Conservation (phyloP, 2,329 filamentous ascomycete species). For the Pestalotiopsis sp. region DNA sequence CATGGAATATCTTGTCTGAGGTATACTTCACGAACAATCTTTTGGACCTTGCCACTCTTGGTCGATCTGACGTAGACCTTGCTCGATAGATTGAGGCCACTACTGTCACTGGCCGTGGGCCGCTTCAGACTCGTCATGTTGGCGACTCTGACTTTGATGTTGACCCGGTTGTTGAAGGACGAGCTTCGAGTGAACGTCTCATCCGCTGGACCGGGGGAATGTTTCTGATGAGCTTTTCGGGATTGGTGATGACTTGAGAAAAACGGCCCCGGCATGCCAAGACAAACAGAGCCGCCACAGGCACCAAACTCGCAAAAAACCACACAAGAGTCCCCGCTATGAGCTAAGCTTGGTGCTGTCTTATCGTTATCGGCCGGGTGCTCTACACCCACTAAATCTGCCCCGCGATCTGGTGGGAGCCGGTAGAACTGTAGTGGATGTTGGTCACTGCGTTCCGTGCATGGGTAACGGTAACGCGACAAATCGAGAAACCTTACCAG, state of each 20-base stretch:
- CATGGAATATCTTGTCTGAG: conserved; percentile 96
- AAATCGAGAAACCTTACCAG: not conserved
- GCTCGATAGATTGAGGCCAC: conserved; percentile 79
- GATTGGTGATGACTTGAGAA: conserved; percentile 4
- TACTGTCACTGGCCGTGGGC: conserved; percentile 51
- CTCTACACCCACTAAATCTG: not conserved
- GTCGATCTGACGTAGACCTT: conserved; percentile 96
- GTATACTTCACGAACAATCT: conserved; percentile 97
- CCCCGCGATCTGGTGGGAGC: conserved; percentile 6
- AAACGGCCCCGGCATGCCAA: conserved; percentile 8
- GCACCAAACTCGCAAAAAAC: not conserved
- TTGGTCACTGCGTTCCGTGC: conserved; percentile 2
- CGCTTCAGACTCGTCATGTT: conserved; percentile 69
- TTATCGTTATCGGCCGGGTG: conserved; percentile 13
- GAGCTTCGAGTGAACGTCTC: not conserved
- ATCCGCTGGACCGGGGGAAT: not conserved
- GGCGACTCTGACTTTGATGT: not conserved
- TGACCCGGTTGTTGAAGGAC: not conserved
- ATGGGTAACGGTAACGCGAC: not conserved
- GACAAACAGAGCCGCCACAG: not conserved
- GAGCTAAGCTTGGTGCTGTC: not conserved
- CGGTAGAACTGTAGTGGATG: not conserved
- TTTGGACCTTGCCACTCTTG: conserved; percentile 95
- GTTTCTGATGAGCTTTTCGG: not conserved
- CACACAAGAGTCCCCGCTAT: not conserved